A percentile compares a stretch with the other conserved stretches of the same genome.
Evolutionary conservation across 352 stramenopile species (phyloP).

Genomic region (Phytophthora fragariaefolia): DNA sequence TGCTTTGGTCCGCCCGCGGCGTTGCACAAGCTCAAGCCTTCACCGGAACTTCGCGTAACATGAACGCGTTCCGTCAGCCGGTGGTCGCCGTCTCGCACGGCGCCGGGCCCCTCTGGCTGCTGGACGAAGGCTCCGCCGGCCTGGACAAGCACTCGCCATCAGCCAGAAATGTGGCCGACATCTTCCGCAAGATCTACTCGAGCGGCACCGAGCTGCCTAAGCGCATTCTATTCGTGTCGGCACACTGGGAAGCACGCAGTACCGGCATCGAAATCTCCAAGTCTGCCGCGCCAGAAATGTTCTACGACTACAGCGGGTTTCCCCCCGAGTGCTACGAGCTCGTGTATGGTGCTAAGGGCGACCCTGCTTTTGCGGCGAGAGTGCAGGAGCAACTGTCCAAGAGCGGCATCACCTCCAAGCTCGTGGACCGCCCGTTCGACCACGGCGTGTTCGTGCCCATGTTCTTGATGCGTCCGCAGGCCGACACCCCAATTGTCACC

Average conservation of each 20-base stretch:
- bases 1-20: not conserved
- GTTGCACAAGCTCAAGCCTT: not conserved
- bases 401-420: constrained; percentile 3
- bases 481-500: constrained; percentile 4
- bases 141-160: constrained; percentile 34
- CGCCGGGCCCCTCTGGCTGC: constrained; percentile 45
- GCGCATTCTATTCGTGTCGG: constrained; percentile 85
- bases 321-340: not conserved
- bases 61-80: constrained; percentile 30
- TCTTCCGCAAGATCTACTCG: constrained; percentile 47
- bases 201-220: constrained; percentile 51
- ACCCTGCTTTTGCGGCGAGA: not conserved
- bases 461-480: constrained; percentile 1
- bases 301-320: constrained; percentile 8
- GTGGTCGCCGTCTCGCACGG: constrained; percentile 55
- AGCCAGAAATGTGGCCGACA: constrained; percentile 36
- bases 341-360: constrained; percentile 2
- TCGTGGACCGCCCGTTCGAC: constrained; percentile 5
- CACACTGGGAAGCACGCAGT: constrained; percentile 64
- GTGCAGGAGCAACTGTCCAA: not conserved
- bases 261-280: constrained; percentile 9
- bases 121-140: constrained; percentile 12
- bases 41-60: not conserved
- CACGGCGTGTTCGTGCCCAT: constrained; percentile 4
- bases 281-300: constrained; percentile 1